Base-by-base conservation (phyloP, 345 rosid species). In the Boechera stricta region DNA sequence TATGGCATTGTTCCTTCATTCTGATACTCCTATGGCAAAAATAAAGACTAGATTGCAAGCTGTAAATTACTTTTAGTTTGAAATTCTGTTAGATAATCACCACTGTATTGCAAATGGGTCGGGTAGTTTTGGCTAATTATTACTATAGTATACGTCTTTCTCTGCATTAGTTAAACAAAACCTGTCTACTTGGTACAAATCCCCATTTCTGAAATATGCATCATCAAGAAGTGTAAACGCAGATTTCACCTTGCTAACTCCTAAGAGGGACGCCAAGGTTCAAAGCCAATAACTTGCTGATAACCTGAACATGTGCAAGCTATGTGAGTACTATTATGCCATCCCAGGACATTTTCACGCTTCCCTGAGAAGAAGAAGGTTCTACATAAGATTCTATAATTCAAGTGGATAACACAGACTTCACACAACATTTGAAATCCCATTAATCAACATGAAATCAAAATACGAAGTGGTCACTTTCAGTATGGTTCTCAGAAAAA, bases 1-100 rank as follows among this genome's bases (percentile, higher is more conserved):
- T 88, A 90, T 82, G 86, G 93, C 62, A 82, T 91, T 73, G 96
- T 91, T 56, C 97, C 96, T 36, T 88, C 95, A 10, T 89, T 86
- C 84, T 85, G 77, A 76, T 35, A 6, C 56, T 57, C 52, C 11
- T 44, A 52, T 15, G 60, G 36, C 33, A 52, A 10, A 71, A 66
- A 15, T 4, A 70, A 35, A 51, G 1, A 72, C 42, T 59, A 41
- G 69, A 60, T 33, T 52, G 56, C 16, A 24, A 41, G 35, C 59
- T 67, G 74, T 73, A 73, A 61, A 67, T 58, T 35, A 52, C 31
- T 24, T 35, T 32, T 73, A 58, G 70, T 61, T 66, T 66, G 33
- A 67, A 62, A 64, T 66, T 72, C 21, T 73, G 74, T 57, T 39
- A 26, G 64, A 55, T 65, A 52, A 33, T 58, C 32, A 31, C 67